Conservation (phyloP, 2,329 filamentous ascomycete genomes). For the Nemania sp. region DNA sequence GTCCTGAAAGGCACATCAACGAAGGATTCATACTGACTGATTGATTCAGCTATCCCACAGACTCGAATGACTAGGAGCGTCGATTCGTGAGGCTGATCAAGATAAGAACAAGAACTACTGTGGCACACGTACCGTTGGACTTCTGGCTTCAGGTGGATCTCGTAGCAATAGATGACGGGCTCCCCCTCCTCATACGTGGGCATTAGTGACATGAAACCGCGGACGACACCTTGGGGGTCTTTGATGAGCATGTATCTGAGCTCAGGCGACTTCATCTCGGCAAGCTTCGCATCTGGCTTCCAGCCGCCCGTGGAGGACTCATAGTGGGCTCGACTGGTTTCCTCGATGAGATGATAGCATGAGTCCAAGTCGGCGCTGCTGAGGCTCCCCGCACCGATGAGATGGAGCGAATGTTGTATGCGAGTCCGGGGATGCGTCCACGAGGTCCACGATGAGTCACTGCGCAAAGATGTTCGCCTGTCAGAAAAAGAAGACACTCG, state of each 20-base stretch:
- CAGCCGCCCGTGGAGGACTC: constrained; percentile 65
- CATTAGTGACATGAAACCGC: constrained; percentile 70
- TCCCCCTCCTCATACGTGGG: constrained; percentile 69
- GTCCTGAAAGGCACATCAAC: constrained; percentile 46
- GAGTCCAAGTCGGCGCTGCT: constrained; percentile 51
- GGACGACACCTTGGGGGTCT: constrained; percentile 41
- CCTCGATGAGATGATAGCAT: constrained; percentile 62
- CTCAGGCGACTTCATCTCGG: constrained; percentile 70
- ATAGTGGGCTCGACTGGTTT: constrained; percentile 69
- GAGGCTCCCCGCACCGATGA: constrained; percentile 49
- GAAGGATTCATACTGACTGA: not conserved
- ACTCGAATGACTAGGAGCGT: no score
- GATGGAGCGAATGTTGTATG: constrained; percentile 48
- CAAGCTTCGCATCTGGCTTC: constrained; percentile 62
- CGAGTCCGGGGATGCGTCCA: constrained; percentile 59
- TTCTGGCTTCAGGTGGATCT: constrained; percentile 68
- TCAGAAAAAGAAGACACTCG: constrained; percentile 5
- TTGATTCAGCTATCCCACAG: no score
- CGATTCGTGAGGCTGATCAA: not conserved
- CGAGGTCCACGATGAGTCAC: constrained; percentile 32
- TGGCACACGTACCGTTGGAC: constrained; percentile 55
- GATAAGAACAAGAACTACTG: not conserved
- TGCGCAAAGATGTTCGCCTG: constrained; percentile 11
- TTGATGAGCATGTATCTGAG: constrained; percentile 71
- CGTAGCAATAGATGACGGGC: constrained; percentile 76